These are phyloP conservation scores for Pouteria glomerata DNA, from an alignment of 148 eudicot genomes.

Conservation along the genomic window DNA sequence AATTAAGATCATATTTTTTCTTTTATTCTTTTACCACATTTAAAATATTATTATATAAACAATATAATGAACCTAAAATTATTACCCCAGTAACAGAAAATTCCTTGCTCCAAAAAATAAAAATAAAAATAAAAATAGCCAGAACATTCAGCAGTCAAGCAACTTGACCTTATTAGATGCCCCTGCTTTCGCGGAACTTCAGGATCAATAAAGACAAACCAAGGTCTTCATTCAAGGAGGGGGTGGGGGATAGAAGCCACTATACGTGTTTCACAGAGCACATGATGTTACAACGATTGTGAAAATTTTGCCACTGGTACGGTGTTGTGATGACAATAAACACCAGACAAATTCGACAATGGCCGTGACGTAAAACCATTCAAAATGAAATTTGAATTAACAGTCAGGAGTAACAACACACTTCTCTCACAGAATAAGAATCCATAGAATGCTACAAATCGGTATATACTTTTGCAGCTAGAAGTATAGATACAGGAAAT, in stretches of 20 bases:
- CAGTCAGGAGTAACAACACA: constrained; percentile 4
- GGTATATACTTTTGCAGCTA: constrained; percentile 16
- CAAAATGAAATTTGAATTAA: not conserved
- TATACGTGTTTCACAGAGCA: not conserved
- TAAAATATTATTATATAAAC: too few relatives aligned
- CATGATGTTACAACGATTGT: constrained; percentile 1
- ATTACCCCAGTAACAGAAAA: too few relatives aligned
- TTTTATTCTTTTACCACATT: too few relatives aligned
- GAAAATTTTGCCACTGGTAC: not conserved
- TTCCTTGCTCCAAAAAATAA: too few relatives aligned
- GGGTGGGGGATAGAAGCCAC: not conserved
- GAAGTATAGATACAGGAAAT: constrained; percentile 14
- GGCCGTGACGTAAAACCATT: constrained; percentile 15
- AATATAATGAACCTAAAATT: too few relatives aligned
- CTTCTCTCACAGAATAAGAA: constrained; percentile 12
- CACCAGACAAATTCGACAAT: constrained; percentile 4
- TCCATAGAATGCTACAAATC: constrained; percentile 13
- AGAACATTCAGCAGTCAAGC: too few relatives aligned
- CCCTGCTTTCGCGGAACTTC: too few relatives aligned
- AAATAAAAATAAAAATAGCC: too few relatives aligned
- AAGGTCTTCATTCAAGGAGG: constrained; percentile 5
- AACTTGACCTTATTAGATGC: too few relatives aligned
- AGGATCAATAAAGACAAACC: not conserved
- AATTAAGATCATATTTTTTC: too few relatives aligned
- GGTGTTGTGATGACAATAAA: not conserved